Conservation (phyloP, 331 rosid species). For the Malus hybrid region DNA sequence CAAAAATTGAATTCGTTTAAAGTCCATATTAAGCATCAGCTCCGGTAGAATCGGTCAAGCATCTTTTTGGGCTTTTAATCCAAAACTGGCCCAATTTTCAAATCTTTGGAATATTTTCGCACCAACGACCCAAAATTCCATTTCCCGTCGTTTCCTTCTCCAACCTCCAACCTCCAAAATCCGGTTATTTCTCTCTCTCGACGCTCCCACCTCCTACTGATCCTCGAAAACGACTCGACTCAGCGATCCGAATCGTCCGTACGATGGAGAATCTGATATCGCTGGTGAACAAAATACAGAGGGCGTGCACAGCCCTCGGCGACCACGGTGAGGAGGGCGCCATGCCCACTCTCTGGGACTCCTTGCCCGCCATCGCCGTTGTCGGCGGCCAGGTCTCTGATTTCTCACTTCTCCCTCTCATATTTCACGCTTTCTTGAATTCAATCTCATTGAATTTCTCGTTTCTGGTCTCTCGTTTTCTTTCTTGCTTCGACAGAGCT, state of each 20-base stretch:
- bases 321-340: slow-evolving; percentile 50
- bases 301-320: slow-evolving; percentile 50
- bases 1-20: slow-evolving; percentile 8
- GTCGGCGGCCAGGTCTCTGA: slow-evolving; percentile 45
- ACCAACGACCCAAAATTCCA: background rate
- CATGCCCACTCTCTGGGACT: slow-evolving; percentile 53
- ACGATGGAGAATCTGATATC: slow-evolving; percentile 40
- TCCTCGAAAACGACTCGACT: background rate
- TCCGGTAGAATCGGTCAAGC: background rate
- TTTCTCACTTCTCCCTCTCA: background rate
- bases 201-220: background rate
- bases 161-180: slow-evolving; percentile 4
- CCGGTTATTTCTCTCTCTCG: background rate
- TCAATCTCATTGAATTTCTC: background rate
- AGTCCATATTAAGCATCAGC: background rate
- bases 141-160: slow-evolving; percentile 28
- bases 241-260: background rate
- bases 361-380: slow-evolving; percentile 44
- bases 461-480: background rate
- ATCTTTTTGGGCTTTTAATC: background rate
- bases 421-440: background rate
- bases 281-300: slow-evolving; percentile 42
- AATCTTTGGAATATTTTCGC: slow-evolving; percentile 9
- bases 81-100: slow-evolving; percentile 2
- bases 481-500: slow-evolving; percentile 24